Evolutionary conservation across 1,284 basidiomycete species (phyloP), one percentile per base, ranked within the genome.

Genomic region (Cryptococcus sp.): DNA sequence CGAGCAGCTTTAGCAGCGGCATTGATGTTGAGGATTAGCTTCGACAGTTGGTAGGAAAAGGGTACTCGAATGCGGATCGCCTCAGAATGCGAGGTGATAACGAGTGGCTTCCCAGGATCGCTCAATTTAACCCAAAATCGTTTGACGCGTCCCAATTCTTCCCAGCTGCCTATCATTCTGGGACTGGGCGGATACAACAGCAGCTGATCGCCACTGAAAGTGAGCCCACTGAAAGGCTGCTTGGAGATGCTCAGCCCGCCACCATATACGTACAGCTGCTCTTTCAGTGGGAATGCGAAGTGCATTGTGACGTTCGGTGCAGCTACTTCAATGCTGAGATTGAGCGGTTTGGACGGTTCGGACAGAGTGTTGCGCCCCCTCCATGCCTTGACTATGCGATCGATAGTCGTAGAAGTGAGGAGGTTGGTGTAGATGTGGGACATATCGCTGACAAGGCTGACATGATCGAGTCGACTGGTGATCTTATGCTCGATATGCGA

Each of bases 11-110:
- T 94, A 66, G 85, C 63, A 8, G 84, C 83, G 27, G 89, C 78
- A 59, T 80, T 84, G 61, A 84, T 74, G 69, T 89, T 88, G 47
- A 88, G 82, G 45, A 92, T 83, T 50, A 92, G 80, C 47, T 89
- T 85, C 1, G 89, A 85, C 45, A 94, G 77, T 39, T 89, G 76
- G 72, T 88, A 96, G 6, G 87, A 86, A 71, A 85, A 86, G 0
- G 95, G 93, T 42, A 97, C 87, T 19, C 87, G 85, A 17, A 97
- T 73, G 19, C 87, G 85, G 3, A 85, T 83, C 50, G 85, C 87
- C 46, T 89, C 87, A 44, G 90, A 78, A 4, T 67, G 49, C 40
- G 81, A 57, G 20, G 45, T 35, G 17, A 75, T 54, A 3, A 38
- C 41, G 10, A 51, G 54, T 3, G 54, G 39, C 22, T 53, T 2